phyloP scores from a whole-genome alignment of 2,329 filamentous ascomycete species.

The Ramichloridium luteum region DNA sequence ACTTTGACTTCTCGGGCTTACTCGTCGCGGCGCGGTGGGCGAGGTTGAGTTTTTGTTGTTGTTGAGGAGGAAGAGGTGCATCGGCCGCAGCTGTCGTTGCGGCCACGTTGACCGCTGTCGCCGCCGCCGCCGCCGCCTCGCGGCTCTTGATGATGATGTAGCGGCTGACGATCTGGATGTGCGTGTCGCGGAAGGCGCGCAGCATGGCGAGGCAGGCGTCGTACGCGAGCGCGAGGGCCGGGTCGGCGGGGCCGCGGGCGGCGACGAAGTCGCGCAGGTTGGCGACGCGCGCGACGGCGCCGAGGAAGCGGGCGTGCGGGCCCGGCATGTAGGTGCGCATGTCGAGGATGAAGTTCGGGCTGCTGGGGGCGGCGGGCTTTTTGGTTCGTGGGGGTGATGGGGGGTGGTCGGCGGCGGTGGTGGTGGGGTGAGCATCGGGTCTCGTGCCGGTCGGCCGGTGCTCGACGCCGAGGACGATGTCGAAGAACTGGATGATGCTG shows the following conservation, averaged over 20 bases:
- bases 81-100: conserved; percentile 3
- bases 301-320: conserved; percentile 75
- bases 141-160: conserved; percentile 88
- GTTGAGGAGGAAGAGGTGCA: too few species aligned
- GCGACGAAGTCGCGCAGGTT: conserved; percentile 82
- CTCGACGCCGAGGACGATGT: conserved; percentile 77
- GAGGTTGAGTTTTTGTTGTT: conserved; percentile 25
- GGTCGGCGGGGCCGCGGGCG: conserved; percentile 45
- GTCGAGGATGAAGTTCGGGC: conserved; percentile 76
- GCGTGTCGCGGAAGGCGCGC: conserved; percentile 71
- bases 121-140: conserved; percentile 40
- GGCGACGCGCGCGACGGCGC: conserved; percentile 63
- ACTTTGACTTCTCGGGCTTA: conserved; percentile 34
- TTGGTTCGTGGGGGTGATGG: conserved; percentile 26
- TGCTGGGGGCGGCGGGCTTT: conserved; percentile 32
- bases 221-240: conserved; percentile 64
- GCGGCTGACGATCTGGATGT: conserved; percentile 89
- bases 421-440: conserved; percentile 20
- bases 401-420: conserved; percentile 23
- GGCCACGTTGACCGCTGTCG: conserved; percentile 35
- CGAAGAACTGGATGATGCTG: conserved; percentile 94
- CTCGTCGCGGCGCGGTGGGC: conserved; percentile 17
- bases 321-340: conserved; percentile 98
- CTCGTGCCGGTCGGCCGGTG: conserved; percentile 80
- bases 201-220: conserved; percentile 81